These are phyloP conservation scores for Taxawa tesnikishii DNA, from an alignment of 2,329 filamentous ascomycete genomes.

Conservation along the genomic window DNA sequence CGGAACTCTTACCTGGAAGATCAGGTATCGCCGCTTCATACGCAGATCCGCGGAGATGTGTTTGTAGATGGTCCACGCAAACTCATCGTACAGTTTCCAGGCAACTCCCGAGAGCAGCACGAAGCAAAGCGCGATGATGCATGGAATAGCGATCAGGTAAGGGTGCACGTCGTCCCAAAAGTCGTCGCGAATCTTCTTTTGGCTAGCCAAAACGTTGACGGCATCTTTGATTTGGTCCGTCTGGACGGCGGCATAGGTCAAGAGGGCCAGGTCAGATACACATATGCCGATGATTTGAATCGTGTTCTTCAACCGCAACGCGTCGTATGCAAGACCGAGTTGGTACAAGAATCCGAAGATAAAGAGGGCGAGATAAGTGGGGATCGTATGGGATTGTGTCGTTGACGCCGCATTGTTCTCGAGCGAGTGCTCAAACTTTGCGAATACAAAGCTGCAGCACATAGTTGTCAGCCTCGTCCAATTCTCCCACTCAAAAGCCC, in stretches of 20 bases:
- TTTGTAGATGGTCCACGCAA: conserved; percentile 99
- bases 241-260: conserved; percentile 89
- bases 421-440: conserved; percentile 59
- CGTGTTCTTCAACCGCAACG: conserved; percentile 87
- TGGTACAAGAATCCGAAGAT: conserved; percentile 96
- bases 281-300: conserved; percentile 96
- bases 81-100: conserved; percentile 96
- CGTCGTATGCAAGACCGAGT: conserved; percentile 82
- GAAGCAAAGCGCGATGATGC: conserved; percentile 66
- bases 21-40: conserved; percentile 92
- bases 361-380: conserved; percentile 90
- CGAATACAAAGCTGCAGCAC: conserved; percentile 68
- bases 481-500: too few relatives aligned
- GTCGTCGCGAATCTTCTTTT: conserved; percentile 29
- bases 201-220: conserved; percentile 37
- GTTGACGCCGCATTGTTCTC: conserved; percentile 22
- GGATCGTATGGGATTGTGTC: conserved; percentile 54
- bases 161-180: conserved; percentile 62
- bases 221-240: conserved; percentile 79
- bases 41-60: conserved; percentile 94
- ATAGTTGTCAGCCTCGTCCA: too few relatives aligned
- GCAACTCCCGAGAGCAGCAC: conserved; percentile 62
- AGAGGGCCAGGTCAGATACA: conserved; percentile 78
- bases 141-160: conserved; percentile 74
- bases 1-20: conserved; percentile 66